Evolutionary conservation across 257 asterid genomes (phyloP).

Genomic region (Solanum peruvianum): DNA sequence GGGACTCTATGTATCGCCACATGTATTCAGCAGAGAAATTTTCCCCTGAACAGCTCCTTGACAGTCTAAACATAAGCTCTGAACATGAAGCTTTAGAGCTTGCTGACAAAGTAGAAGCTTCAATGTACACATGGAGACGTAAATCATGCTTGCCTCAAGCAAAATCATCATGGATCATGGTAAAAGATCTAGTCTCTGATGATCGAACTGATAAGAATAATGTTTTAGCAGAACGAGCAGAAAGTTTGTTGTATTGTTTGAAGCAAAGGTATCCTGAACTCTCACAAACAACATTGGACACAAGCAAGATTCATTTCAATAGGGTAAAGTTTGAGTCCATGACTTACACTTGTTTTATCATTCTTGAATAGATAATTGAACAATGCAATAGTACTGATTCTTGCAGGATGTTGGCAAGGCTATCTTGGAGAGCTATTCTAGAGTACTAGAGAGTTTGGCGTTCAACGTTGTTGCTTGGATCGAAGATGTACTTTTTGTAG

Average conservation of each 20-base stretch:
- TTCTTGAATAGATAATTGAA: background rate
- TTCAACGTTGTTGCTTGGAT: constrained; percentile 78
- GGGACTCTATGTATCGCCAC: constrained; percentile 62
- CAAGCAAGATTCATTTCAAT: constrained; percentile 76
- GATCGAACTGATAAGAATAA: constrained; percentile 70
- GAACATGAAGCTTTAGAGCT: constrained; percentile 86
- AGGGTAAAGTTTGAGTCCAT: constrained; percentile 26
- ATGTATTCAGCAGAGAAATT: constrained; percentile 53
- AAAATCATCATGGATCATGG: constrained; percentile 79
- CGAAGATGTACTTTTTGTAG: constrained; percentile 71
- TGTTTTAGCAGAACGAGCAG: constrained; percentile 63
- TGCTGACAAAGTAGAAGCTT: constrained; percentile 78
- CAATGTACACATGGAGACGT: constrained; percentile 79
- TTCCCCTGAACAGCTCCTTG: constrained; percentile 49
- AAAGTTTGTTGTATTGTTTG: constrained; percentile 54
- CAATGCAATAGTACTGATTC: background rate
- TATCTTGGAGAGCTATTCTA: constrained; percentile 74
- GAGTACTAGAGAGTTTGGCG: constrained; percentile 88
- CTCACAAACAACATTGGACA: constrained; percentile 76
- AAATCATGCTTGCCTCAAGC: constrained; percentile 50
- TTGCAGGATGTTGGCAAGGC: constrained; percentile 94
- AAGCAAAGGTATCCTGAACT: constrained; percentile 81
- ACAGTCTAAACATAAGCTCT: constrained; percentile 44
- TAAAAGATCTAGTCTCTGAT: constrained; percentile 71
- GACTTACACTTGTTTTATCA: background rate